Base-by-base conservation (phyloP, 768 basidiomycete genomes). In the Candolleomyces efflorescens region DNA sequence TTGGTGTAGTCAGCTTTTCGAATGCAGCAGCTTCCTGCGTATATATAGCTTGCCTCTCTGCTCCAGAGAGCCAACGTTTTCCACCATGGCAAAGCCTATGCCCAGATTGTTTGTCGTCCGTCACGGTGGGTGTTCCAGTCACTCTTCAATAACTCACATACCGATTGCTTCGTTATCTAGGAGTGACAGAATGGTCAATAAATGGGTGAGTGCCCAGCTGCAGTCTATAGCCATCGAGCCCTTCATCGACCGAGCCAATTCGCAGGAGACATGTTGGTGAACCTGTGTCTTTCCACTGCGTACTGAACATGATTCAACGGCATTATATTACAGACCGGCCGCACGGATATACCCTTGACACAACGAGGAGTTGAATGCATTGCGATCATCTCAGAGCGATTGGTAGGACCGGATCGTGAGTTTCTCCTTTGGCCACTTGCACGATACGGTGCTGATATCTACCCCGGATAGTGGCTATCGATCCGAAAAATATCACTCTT, bases 111-210 rank as follows among this genome's bases (percentile, higher is more conserved):
- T 92, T 69, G 72, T 94, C 48, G 78, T 94, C 63, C 82, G 92
- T 59, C 92, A 94, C 68, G 92, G 89, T 85, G 62, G 37, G 64
- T 65, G 2, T 15, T 45, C 23, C 32, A 43, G 56, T 5, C 3
- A n/a, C 17, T 22, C 17, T 11, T 10, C 6, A 59, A 32, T n/a
- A 55, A 44, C 5, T 22, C 41, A n/a, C n/a, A 47, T 43, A 20
- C 51, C 50, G 20, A 37, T 24, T 13, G 44, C 50, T 24, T 36
- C 37, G 43, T 54, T 13, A 12, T 41, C 18, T 54, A 92, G 90
- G 93, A 32, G 90, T 97, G 76, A 98, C 95, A 1, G 94, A 95
- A 69, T 98, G 94, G 94, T 92, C 91, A 17, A 65, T 88, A 45
- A 94, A 89, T 64, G 94, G 93, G 84, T 87, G 56, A 69, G 82